These are phyloP conservation scores for Panaeolus cyanescens DNA, from an alignment of 768 basidiomycete species.

Conservation along the genomic window DNA sequence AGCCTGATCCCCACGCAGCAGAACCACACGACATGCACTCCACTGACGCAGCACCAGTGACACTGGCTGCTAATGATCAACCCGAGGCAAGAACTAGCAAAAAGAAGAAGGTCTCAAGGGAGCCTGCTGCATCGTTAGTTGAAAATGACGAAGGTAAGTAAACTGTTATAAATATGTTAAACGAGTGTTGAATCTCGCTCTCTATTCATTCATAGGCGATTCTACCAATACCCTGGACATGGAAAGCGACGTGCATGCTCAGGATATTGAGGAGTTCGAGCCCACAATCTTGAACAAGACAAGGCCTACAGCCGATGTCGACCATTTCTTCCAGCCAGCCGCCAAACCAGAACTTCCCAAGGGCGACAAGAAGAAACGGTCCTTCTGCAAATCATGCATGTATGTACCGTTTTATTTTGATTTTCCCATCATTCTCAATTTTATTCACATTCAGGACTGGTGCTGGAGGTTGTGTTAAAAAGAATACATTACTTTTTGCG, in stretches of 20 bases:
- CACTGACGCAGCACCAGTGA: no score
- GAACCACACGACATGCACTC: no score
- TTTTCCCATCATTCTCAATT: not conserved
- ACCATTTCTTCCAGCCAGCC: constrained; percentile 6
- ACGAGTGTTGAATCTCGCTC: no score
- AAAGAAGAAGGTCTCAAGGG: no score
- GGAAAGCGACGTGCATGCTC: constrained; percentile 6
- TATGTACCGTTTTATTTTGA: not conserved
- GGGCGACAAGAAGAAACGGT: constrained; percentile 6
- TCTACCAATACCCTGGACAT: not conserved
- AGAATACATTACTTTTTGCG: not conserved
- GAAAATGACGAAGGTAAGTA: no score
- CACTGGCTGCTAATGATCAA: no score
- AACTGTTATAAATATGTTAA: no score
- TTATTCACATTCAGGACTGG: not conserved
- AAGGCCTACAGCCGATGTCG: constrained; percentile 4
- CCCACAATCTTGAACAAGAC: not conserved
- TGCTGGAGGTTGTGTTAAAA: not conserved
- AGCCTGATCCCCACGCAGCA: no score
- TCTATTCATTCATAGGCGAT: no score
- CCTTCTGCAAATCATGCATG: constrained; percentile 3
- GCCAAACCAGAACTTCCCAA: no score
- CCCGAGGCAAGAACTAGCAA: no score
- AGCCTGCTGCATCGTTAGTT: no score
- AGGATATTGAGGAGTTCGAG: constrained; percentile 1